These are phyloP conservation scores for Aspergillus awamori DNA, from an alignment of 2,329 filamentous ascomycete genomes.

Conservation along the genomic window DNA sequence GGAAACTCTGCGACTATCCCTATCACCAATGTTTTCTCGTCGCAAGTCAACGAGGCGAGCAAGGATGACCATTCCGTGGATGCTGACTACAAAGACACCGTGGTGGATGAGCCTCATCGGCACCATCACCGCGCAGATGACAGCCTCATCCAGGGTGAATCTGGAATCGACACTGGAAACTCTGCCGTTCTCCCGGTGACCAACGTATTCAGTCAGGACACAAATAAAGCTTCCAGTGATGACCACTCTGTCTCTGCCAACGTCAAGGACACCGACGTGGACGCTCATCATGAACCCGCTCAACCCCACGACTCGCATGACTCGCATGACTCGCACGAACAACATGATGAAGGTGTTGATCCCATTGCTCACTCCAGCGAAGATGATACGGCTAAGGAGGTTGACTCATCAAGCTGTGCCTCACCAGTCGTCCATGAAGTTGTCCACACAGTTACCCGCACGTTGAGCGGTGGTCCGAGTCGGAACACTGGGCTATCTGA, in stretches of 20 bases:
- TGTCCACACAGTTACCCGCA: conserved; percentile 34
- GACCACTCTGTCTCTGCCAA: conserved; percentile 12
- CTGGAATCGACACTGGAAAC: conserved; percentile 30
- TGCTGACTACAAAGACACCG: background rate
- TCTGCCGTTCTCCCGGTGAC: background rate
- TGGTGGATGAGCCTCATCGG: background rate
- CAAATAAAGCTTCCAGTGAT: conserved; percentile 1
- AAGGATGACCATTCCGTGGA: conserved; percentile 18
- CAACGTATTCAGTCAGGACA: background rate
- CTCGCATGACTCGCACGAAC: too few relatives aligned
- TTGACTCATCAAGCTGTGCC: background rate
- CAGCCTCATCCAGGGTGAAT: conserved; percentile 24
- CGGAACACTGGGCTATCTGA: conserved; percentile 16
- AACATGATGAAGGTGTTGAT: too few relatives aligned
- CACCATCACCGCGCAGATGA: background rate
- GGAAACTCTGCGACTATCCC: conserved; percentile 1
- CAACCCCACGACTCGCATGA: background rate
- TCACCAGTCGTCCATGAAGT: conserved; percentile 23
- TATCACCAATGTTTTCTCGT: background rate
- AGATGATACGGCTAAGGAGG: background rate
- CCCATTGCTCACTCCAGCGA: background rate
- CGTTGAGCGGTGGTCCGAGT: conserved; percentile 11
- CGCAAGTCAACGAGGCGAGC: background rate
- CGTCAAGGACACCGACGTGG: background rate
- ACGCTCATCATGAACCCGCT: background rate